Base-by-base conservation (phyloP, 305 asterid species). In the Andrographis paniculata region DNA sequence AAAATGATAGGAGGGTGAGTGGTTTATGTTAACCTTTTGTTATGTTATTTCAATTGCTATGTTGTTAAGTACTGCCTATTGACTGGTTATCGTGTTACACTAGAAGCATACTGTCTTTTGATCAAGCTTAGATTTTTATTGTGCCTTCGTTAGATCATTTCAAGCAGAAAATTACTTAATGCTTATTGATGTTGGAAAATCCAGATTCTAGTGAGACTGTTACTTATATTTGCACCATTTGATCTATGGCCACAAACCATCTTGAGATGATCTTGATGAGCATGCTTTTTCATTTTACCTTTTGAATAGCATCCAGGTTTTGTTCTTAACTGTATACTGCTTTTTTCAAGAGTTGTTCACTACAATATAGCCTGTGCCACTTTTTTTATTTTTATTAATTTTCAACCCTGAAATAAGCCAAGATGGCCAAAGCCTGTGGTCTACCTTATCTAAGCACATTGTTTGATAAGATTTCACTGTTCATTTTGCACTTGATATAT, bases 1-100 rank as follows among this genome's bases (percentile, higher is more conserved):
- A 71, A 76, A 86, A 89, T 65, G 96, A 89, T 50, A 67, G 94
- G 64, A 78, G 94, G 84, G 98, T 86, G 51, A 76, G 94, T 66
- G 33, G 37, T n/a, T 50, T 44, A 38, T 56, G 8, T 14, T 17
- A 13, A 2, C 3, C 17, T 0, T 13, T 37, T 13, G n/a, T n/a
- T 37, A 0, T 37, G 17, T 37, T 37, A 37, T 14, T 14, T 14
- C 5, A n/a, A 37, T 37, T 37, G 1, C 17, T 14, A 7, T 13
- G 17, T n/a, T 37, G 16, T 37, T n/a, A 37, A 37, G 17, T 37
- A 9, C 14, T 6, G 4, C 5, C 16, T 37, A 9, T 37, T 33
- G 14, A 12, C 9, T n/a, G 13, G 13, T 33, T 33, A 33, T 4
- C 2, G 14, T 33, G 39, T 12, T n/a, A 8, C 14, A 2, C 14